Evolutionary conservation across 139 green algal genomes (phyloP).

Genomic region (Tetradesmus lagerheimii): DNA sequence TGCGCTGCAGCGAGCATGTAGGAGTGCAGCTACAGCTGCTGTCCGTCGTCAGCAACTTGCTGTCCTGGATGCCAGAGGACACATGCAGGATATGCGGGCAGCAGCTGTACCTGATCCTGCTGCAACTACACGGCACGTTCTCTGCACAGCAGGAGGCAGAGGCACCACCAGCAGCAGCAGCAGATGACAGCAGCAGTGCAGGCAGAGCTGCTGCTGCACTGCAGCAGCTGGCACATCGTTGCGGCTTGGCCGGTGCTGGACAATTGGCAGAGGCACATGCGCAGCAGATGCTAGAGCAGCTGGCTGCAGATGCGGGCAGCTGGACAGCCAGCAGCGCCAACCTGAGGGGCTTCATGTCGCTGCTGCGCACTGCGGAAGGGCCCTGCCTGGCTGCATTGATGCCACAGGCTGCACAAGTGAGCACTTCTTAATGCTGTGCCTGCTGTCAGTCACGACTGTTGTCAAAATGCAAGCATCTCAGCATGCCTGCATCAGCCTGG

Average conservation of each 20-base stretch:
- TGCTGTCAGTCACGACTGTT: no score
- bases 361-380: slow-evolving; percentile 62
- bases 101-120: slow-evolving; percentile 69
- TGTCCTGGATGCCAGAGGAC: slow-evolving; percentile 52
- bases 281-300: slow-evolving; percentile 42
- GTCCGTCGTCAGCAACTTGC: slow-evolving; percentile 55
- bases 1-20: slow-evolving; percentile 55
- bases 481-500: no score
- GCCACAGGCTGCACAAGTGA: slow-evolving; percentile 31
- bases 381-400: slow-evolving; percentile 51
- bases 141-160: slow-evolving; percentile 4
- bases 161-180: background rate
- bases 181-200: background rate
- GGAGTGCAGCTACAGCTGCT: slow-evolving; percentile 69
- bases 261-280: slow-evolving; percentile 54
- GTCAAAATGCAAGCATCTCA: no score
- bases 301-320: slow-evolving; percentile 11
- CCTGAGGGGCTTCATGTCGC: slow-evolving; percentile 60
- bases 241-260: slow-evolving; percentile 17
- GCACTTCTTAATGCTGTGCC: no score
- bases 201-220: slow-evolving; percentile 25
- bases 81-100: background rate
- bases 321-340: slow-evolving; percentile 51
- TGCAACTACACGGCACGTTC: slow-evolving; percentile 66
- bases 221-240: slow-evolving; percentile 5